phyloP scores from a whole-genome alignment of 768 basidiomycete species.

The Xanthoconium stramineum region DNA sequence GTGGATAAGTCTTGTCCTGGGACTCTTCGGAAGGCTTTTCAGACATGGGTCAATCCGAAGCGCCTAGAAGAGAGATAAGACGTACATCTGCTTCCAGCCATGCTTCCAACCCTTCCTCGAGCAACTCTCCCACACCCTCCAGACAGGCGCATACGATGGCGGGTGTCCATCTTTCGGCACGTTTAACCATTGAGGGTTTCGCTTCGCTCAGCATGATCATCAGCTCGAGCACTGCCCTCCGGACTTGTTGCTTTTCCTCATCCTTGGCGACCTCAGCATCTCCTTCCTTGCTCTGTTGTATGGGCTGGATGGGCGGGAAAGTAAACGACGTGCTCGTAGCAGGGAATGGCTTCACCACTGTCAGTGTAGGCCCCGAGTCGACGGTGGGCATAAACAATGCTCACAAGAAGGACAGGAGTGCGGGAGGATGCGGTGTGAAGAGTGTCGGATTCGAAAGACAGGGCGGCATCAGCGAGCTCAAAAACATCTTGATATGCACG shows the following conservation, averaged over 20 bases:
- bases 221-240: slow-evolving; percentile 76
- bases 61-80: slow-evolving; percentile 19
- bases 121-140: slow-evolving; percentile 79
- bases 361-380: slow-evolving; percentile 52
- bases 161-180: slow-evolving; percentile 67
- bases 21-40: slow-evolving; percentile 61
- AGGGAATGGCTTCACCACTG: slow-evolving; percentile 45
- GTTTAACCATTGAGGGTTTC: slow-evolving; percentile 62
- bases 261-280: slow-evolving; percentile 43
- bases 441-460: slow-evolving; percentile 62
- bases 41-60: background rate
- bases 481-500: slow-evolving; percentile 58
- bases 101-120: slow-evolving; percentile 51
- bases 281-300: slow-evolving; percentile 28
- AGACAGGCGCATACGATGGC: slow-evolving; percentile 71
- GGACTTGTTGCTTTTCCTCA: slow-evolving; percentile 71
- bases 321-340: slow-evolving; percentile 34
- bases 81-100: slow-evolving; percentile 80
- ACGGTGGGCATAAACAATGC: slow-evolving; percentile 62
- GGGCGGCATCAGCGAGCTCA: slow-evolving; percentile 67
- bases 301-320: slow-evolving; percentile 36
- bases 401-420: slow-evolving; percentile 67
- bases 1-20: slow-evolving; percentile 61
- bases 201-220: slow-evolving; percentile 81
- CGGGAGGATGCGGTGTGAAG: slow-evolving; percentile 70